Conservation (phyloP, 2,329 filamentous ascomycete species). For the Tothia fuscella region DNA sequence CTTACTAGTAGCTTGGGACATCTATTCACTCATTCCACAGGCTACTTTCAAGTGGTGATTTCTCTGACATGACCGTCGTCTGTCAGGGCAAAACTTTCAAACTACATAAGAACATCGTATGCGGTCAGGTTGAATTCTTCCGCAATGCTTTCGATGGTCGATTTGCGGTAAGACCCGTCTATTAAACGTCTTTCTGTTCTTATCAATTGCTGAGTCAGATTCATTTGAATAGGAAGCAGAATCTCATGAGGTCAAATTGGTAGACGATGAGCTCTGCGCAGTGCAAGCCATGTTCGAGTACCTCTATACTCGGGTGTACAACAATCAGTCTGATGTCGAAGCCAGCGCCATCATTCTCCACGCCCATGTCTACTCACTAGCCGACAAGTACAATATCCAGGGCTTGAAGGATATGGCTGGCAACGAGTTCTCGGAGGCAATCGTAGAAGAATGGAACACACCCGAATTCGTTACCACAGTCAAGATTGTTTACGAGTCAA, state of each 20-base stretch:
- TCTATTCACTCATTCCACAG: not conserved
- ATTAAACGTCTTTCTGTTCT: no score
- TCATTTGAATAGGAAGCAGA: no score
- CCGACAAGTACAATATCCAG: not conserved
- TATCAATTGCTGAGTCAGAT: no score
- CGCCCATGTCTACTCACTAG: not conserved
- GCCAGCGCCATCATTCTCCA: slow-evolving; percentile 2
- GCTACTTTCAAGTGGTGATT: not conserved
- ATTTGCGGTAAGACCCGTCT: no score
- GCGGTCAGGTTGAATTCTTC: not conserved
- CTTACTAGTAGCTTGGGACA: no score
- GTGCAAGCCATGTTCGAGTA: no score
- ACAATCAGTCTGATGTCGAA: not conserved
- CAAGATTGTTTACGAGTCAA: not conserved
- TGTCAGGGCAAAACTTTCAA: slow-evolving; percentile 12
- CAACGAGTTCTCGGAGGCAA: not conserved
- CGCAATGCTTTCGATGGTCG: not conserved
- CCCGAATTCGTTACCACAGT: no score
- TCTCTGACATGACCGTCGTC: slow-evolving; percentile 13
- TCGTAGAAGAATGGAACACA: not conserved
- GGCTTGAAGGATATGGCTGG: not conserved
- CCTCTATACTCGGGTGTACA: no score
- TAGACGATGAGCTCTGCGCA: no score
- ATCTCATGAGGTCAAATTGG: no score
- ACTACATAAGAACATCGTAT: slow-evolving; percentile 15